Base-by-base conservation (phyloP, 495 filamentous ascomycete genomes). In the Penicillium coprophilum region DNA sequence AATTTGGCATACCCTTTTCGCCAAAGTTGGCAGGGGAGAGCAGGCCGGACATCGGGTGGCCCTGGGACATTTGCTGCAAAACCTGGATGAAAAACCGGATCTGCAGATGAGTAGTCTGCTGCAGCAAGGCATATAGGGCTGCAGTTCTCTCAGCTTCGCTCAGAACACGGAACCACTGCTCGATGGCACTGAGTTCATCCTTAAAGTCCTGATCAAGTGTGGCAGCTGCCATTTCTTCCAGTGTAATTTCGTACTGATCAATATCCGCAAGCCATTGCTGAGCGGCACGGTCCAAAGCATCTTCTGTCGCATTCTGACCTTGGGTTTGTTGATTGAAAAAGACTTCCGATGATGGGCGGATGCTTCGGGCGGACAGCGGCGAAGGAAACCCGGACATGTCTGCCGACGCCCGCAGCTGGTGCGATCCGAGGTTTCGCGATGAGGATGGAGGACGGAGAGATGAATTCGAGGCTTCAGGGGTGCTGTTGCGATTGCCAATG, bases 1-100 rank as follows among this genome's bases (percentile, higher is more conserved):
- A 53, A 51, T 32, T 39, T 34, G 31, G 59, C 79, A 54, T 71
- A 93, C 92, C 93, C 77, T 97, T 97, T 69, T 98, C 94, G 21
- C 81, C 82, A 75, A 97, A 96, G 64, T 92, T 97, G 28, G 96
- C 90, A 11, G 94, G 94, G 20, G 94, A 97, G 34, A 98, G 79
- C 30, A 98, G 86, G 45, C 92, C 91, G 40, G 95, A 96, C 89
- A 97, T 96, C 23, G 94, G 94, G 72, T 97, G 94, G 61, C 85
- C 91, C 77, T 96, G 95, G 31, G 92, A 88, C 95, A 98, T 98
- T 71, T 97, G 93, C 78, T 97, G 91, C 64, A 98, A 76, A 31
- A 97, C 94, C 73, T 96, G 92, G 62, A 97, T 97, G 77, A 98
- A 98, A 79, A 98, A 98, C 46, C 95, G 88, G 59, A 97, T 96